A percentile compares a stretch with the other conserved stretches of the same genome.
Evolutionary conservation across 805 yeast genomes (phyloP).

Genomic region (Metschnikowia proteae): DNA sequence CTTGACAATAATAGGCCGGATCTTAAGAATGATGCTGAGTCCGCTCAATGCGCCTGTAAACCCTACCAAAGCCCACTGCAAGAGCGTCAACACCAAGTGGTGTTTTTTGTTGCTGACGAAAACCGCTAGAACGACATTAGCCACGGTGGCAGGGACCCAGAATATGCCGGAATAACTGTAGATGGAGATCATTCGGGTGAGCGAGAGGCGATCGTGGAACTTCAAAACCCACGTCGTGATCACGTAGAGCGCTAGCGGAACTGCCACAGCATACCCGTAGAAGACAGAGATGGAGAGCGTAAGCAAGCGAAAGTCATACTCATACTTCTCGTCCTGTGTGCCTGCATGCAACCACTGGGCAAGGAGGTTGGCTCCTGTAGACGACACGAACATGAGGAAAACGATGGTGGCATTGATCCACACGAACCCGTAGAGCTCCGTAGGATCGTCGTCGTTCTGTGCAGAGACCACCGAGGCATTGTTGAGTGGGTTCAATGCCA

Average conservation of each 20-base stretch:
- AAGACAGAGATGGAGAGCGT: conserved; percentile 66
- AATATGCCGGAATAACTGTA: conserved; percentile 81
- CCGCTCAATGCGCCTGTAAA: conserved; percentile 63
- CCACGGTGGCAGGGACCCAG: conserved; percentile 80
- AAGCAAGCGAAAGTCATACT: conserved; percentile 57
- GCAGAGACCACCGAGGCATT: conserved; percentile 17
- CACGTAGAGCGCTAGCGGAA: conserved; percentile 57
- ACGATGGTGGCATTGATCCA: conserved; percentile 89
- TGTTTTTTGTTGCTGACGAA: conserved; percentile 36
- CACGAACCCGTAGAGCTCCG: conserved; percentile 80
- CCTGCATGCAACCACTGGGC: conserved; percentile 48
- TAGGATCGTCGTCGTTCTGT: conserved; percentile 27
- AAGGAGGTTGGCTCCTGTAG: conserved; percentile 65
- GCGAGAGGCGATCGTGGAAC: conserved; percentile 45
- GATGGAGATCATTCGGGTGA: conserved; percentile 62
- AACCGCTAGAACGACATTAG: conserved; percentile 56
- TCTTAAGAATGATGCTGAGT: conserved; percentile 46
- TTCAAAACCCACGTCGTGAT: conserved; percentile 51
- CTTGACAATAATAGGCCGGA: conserved; percentile 35
- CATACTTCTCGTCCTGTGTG: conserved; percentile 42
- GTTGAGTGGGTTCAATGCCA: conserved; percentile 56
- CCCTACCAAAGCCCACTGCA: conserved; percentile 62
- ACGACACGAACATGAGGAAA: conserved; percentile 68
- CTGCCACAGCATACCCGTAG: conserved; percentile 69
- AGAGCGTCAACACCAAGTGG: conserved; percentile 38